Evolutionary conservation across 164 flowering plant species (phyloP).

Genomic region (Malania oleifera): DNA sequence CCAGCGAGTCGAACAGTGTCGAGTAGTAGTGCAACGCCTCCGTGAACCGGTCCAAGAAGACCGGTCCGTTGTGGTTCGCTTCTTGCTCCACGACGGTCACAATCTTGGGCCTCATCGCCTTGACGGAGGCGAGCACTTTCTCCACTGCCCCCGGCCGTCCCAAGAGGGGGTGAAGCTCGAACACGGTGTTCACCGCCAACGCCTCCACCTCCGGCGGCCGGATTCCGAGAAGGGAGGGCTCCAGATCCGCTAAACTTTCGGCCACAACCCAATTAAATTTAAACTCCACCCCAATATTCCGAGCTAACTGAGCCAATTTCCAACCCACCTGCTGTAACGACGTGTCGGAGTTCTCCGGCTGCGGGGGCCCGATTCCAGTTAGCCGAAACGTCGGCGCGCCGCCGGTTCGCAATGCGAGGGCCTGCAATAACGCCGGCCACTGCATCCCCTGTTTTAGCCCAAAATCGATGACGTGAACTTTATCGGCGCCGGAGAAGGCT

Average conservation of each 20-base stretch:
- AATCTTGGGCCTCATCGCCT: slow-evolving; percentile 21
- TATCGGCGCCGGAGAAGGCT: slow-evolving; percentile 18
- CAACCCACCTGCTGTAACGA: slow-evolving; percentile 28
- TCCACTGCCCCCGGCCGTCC: slow-evolving; percentile 18
- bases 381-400: slow-evolving; percentile 32
- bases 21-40: slow-evolving; percentile 32
- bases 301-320: slow-evolving; percentile 26
- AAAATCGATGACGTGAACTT: slow-evolving; percentile 32
- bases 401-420: slow-evolving; percentile 27
- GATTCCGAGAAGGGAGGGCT: slow-evolving; percentile 14
- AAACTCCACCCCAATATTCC: slow-evolving; percentile 20
- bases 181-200: slow-evolving; percentile 29
- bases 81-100: slow-evolving; percentile 32
- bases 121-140: slow-evolving; percentile 22
- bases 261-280: slow-evolving; percentile 22
- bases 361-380: slow-evolving; percentile 31
- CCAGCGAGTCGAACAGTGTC: slow-evolving; percentile 31
- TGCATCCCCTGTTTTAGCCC: slow-evolving; percentile 33
- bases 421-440: slow-evolving; percentile 38
- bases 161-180: slow-evolving; percentile 26
- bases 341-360: slow-evolving; percentile 26
- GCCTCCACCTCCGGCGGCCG: slow-evolving; percentile 12
- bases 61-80: slow-evolving; percentile 22
- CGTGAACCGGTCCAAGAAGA: slow-evolving; percentile 29
- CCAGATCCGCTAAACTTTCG: slow-evolving; percentile 20